Conservation (phyloP, 495 filamentous ascomycete species). For the Daldinia loculata region DNA sequence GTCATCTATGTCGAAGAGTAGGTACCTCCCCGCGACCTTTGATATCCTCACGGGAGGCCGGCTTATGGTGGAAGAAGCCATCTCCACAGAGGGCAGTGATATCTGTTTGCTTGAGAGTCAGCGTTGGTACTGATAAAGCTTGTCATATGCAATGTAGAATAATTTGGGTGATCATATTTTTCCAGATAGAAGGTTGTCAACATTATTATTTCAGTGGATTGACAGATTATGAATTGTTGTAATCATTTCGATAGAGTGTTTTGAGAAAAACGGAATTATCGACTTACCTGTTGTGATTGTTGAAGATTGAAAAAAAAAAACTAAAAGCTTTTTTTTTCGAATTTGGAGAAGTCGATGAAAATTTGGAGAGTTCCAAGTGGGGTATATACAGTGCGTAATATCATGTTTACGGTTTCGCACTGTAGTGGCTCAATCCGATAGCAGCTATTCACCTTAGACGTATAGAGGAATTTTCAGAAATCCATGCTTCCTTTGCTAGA, state of each 20-base stretch:
- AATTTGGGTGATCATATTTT: constrained; percentile 46
- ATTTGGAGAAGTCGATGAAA: constrained; percentile 32
- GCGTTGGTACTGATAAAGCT: constrained; percentile 14
- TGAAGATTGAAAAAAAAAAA: constrained; percentile 26
- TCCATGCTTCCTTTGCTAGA: constrained; percentile 61
- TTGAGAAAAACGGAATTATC: constrained; percentile 5
- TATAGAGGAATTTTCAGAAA: constrained; percentile 59
- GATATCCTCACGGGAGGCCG: constrained; percentile 75
- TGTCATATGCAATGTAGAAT: background rate
- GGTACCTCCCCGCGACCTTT: constrained; percentile 79
- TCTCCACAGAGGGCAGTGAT: constrained; percentile 12
- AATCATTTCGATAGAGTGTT: constrained; percentile 67
- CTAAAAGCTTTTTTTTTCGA: constrained; percentile 22
- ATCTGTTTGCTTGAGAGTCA: constrained; percentile 35
- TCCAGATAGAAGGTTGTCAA: constrained; percentile 51
- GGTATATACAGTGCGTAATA: background rate
- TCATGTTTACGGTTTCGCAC: background rate
- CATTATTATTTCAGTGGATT: constrained; percentile 76
- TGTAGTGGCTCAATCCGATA: background rate
- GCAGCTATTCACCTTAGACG: too few species aligned
- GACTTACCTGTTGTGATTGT: constrained; percentile 38
- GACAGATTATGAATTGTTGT: constrained; percentile 78
- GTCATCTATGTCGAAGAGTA: constrained; percentile 86
- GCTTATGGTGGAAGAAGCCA: constrained; percentile 38
- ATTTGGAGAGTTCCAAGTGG: constrained; percentile 30